phyloP scores from a whole-genome alignment of 2,329 filamentous ascomycete genomes.

The Capronia americana region DNA sequence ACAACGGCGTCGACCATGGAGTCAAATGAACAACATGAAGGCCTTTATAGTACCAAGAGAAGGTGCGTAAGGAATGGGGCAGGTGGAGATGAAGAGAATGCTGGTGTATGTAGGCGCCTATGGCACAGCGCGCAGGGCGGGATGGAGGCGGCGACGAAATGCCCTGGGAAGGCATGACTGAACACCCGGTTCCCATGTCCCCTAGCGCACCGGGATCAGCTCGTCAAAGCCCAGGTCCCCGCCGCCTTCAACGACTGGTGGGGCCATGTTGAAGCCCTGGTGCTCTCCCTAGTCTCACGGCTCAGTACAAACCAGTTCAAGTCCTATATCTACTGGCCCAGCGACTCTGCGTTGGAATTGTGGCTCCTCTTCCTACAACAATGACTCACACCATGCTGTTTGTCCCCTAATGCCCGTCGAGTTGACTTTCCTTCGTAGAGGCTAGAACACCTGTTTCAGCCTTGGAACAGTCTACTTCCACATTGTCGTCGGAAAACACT shows the following conservation, averaged over 20 bases:
- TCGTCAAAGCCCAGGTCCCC: background rate
- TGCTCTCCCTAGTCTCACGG: background rate
- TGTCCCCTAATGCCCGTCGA: background rate
- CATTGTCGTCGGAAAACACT: background rate
- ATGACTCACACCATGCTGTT: background rate
- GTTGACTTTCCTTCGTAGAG: background rate
- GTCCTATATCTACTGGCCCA: background rate
- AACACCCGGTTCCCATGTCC: background rate
- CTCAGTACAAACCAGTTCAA: background rate
- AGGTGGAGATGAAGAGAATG: background rate
- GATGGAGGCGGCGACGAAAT: background rate
- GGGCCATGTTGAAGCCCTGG: background rate
- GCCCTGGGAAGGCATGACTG: background rate
- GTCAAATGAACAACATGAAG: background rate
- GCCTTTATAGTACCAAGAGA: background rate
- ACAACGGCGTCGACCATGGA: background rate
- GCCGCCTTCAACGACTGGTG: background rate
- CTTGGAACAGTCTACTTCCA: background rate
- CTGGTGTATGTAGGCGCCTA: constrained; percentile 4
- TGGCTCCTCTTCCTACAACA: background rate
- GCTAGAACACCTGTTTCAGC: too few relatives aligned
- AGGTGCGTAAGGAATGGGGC: background rate
- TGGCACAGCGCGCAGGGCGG: background rate
- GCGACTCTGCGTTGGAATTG: background rate
- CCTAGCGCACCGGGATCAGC: background rate